These are phyloP conservation scores for Fusarium bulbicola DNA, from an alignment of 2,329 filamentous ascomycete genomes.

Conservation along the genomic window DNA sequence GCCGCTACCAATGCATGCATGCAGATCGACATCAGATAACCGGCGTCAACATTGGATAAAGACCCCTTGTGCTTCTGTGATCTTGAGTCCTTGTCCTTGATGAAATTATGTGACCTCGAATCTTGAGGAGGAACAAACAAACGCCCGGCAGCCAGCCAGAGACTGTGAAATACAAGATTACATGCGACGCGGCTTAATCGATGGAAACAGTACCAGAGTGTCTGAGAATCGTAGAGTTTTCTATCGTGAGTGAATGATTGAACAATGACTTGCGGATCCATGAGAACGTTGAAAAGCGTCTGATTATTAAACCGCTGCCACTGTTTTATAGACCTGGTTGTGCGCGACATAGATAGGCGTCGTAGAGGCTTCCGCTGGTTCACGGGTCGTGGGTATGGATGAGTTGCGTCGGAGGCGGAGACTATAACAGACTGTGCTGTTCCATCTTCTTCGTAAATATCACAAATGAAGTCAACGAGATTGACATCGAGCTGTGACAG, in stretches of 20 bases:
- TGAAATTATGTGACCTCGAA: constrained; percentile 49
- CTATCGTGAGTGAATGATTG: constrained; percentile 65
- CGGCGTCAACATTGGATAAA: constrained; percentile 60
- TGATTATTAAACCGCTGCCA: constrained; percentile 72
- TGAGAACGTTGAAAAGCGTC: constrained; percentile 70
- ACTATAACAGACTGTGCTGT: constrained; percentile 58
- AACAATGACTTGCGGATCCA: constrained; percentile 63
- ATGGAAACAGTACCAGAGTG: constrained; percentile 70
- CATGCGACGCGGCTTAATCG: constrained; percentile 66
- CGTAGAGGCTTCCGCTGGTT: constrained; percentile 14
- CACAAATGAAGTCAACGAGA: constrained; percentile 68
- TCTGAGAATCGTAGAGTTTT: constrained; percentile 67
- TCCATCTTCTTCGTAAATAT: constrained; percentile 65
- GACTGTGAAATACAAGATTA: constrained; percentile 68
- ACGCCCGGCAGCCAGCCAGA: constrained; percentile 69
- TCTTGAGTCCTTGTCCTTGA: constrained; percentile 46
- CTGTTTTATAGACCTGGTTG: constrained; percentile 46
- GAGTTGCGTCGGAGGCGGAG: background rate
- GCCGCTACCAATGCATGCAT: constrained; percentile 70
- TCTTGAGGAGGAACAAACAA: constrained; percentile 65
- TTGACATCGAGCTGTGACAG: constrained; percentile 63
- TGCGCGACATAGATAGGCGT: constrained; percentile 6
- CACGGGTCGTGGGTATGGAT: constrained; percentile 20
- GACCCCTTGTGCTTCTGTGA: constrained; percentile 48
- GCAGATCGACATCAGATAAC: constrained; percentile 66